These are phyloP conservation scores for Suhomyces chickasaworum DNA, from an alignment of 1,139 yeast species.

Conservation along the genomic window DNA sequence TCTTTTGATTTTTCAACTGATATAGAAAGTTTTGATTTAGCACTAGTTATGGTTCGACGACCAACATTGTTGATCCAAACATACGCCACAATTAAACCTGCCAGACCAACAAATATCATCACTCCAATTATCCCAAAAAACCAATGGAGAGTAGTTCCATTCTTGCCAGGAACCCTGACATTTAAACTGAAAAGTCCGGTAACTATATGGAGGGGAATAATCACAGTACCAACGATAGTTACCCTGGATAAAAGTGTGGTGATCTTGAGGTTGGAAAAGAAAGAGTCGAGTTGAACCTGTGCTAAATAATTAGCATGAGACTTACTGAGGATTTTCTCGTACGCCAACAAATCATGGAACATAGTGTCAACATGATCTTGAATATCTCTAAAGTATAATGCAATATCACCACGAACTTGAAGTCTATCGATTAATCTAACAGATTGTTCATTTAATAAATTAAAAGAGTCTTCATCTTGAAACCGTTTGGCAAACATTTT, in stretches of 20 bases:
- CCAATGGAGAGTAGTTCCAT: conserved; percentile 39
- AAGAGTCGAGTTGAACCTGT: conserved; percentile 89
- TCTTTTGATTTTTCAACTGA: neutral
- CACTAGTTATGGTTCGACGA: neutral
- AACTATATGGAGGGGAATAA: conserved; percentile 85
- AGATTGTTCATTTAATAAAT: conserved; percentile 5
- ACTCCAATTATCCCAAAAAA: conserved; percentile 43
- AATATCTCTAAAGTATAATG: conserved; percentile 90
- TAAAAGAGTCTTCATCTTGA: conserved; percentile 57
- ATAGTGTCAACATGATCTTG: conserved; percentile 96
- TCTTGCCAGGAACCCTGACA: conserved; percentile 80
- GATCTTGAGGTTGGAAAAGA: conserved; percentile 78
- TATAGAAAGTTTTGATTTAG: neutral
- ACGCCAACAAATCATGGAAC: conserved; percentile 86
- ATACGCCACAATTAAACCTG: conserved; percentile 35
- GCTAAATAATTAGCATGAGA: conserved; percentile 92
- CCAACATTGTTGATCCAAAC: conserved; percentile 34
- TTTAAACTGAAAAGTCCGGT: conserved; percentile 98
- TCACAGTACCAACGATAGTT: conserved; percentile 84
- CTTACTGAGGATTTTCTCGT: conserved; percentile 89
- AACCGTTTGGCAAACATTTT: conserved; percentile 97
- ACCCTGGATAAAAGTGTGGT: conserved; percentile 88
- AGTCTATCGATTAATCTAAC: conserved; percentile 30
- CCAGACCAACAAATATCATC: conserved; percentile 37
- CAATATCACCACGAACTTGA: conserved; percentile 81